These are phyloP conservation scores for Trametes punicea DNA, from an alignment of 768 basidiomycete species.

Conservation along the genomic window DNA sequence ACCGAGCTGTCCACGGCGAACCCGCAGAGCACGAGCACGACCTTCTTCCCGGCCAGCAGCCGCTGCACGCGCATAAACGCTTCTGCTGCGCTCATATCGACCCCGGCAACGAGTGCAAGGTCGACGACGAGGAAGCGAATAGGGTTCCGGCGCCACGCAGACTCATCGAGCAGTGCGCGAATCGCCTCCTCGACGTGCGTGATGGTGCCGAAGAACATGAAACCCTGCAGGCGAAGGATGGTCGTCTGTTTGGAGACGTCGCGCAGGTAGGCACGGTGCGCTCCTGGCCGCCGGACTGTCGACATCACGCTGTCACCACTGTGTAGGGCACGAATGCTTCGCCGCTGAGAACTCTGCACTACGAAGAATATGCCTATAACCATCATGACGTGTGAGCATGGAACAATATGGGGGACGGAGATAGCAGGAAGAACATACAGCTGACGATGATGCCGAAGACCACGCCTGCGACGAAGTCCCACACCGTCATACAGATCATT, in stretches of 20 bases:
- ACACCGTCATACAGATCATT: constrained; percentile 88
- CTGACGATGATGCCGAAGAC: constrained; percentile 89
- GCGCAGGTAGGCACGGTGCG: constrained; percentile 87
- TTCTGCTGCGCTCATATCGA: constrained; percentile 94
- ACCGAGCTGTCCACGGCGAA: constrained; percentile 59
- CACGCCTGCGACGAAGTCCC: constrained; percentile 94
- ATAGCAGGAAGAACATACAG: constrained; percentile 46
- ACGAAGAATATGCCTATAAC: constrained; percentile 87
- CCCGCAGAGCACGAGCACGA: constrained; percentile 89
- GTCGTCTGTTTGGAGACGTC: constrained; percentile 90
- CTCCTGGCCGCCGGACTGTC: constrained; percentile 84
- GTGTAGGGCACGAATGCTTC: constrained; percentile 80
- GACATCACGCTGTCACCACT: constrained; percentile 84
- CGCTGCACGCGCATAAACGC: constrained; percentile 92
- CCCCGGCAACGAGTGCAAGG: constrained; percentile 78
- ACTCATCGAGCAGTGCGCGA: constrained; percentile 65
- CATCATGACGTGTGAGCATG: neutral
- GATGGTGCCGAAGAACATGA: constrained; percentile 94
- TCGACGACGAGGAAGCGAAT: constrained; percentile 91
- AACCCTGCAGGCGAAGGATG: constrained; percentile 84
- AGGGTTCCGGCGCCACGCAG: constrained; percentile 68
- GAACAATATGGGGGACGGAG: neutral
- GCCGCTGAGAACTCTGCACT: constrained; percentile 84
- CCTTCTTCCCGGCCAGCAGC: constrained; percentile 66
- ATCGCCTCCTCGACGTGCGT: constrained; percentile 86